phyloP scores from a whole-genome alignment of 495 filamentous ascomycete genomes.

The Penicillium herquei region DNA sequence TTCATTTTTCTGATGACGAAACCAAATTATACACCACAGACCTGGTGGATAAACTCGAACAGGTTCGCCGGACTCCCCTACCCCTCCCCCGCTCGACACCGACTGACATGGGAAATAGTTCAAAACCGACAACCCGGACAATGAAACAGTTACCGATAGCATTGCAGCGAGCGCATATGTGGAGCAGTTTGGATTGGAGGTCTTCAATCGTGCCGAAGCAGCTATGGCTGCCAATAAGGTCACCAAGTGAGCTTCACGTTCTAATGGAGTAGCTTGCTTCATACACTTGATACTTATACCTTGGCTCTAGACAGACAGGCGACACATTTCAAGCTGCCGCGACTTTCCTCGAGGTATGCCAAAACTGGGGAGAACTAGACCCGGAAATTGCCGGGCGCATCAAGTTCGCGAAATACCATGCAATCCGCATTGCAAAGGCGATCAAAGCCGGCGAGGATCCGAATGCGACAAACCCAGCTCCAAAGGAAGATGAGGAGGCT shows the following conservation, averaged over 20 bases:
- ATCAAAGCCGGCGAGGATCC: constrained; percentile 90
- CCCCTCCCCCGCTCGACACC: constrained; percentile 10
- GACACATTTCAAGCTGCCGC: constrained; percentile 90
- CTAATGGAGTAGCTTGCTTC: too few relatives aligned
- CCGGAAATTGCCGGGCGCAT: constrained; percentile 79
- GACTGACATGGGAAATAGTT: constrained; percentile 44
- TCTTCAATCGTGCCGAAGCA: constrained; percentile 78
- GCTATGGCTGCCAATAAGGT: constrained; percentile 80
- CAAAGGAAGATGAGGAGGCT: constrained; percentile 36
- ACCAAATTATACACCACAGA: constrained; percentile 72
- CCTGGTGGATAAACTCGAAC: constrained; percentile 90
- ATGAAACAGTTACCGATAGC: constrained; percentile 80
- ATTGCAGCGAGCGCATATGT: constrained; percentile 84
- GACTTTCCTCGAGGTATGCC: constrained; percentile 84
- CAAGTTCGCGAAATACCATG: constrained; percentile 96
- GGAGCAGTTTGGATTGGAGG: constrained; percentile 88
- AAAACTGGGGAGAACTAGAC: constrained; percentile 77
- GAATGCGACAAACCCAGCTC: constrained; percentile 80
- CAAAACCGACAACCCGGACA: constrained; percentile 58
- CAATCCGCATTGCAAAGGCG: constrained; percentile 84
- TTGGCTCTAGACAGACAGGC: constrained; percentile 70
- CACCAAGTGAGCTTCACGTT: constrained; percentile 59
- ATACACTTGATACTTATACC: constrained; percentile 10
- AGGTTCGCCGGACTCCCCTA: constrained; percentile 45
- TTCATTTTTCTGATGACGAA: constrained; percentile 75